Conservation (phyloP, 2,329 filamentous ascomycete genomes). For the Trichoderma endophyticum region DNA sequence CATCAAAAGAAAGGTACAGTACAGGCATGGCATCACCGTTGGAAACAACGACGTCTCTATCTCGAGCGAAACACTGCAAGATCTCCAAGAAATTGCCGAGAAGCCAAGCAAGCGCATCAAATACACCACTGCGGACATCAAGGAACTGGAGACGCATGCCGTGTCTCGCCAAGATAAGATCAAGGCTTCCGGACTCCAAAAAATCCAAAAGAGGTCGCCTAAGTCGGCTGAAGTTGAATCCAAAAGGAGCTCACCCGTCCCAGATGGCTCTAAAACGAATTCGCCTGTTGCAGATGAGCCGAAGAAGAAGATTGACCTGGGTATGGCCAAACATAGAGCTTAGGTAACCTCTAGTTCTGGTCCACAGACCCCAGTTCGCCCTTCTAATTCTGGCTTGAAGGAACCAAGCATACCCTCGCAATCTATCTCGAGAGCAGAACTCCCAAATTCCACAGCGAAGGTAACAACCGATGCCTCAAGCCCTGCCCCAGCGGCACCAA, state of each 20-base stretch:
- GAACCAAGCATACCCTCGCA: neutral
- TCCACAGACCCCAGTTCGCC: neutral
- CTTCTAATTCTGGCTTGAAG: neutral
- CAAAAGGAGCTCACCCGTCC: neutral
- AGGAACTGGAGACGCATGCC: constrained; percentile 6
- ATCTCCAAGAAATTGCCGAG: constrained; percentile 6
- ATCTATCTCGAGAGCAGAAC: neutral
- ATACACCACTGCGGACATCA: constrained; percentile 19
- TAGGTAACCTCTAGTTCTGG: neutral
- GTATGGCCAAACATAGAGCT: neutral
- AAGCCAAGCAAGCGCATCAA: constrained; percentile 18
- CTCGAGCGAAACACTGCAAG: constrained; percentile 9
- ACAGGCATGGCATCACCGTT: neutral
- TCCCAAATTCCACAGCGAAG: neutral
- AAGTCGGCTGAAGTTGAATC: neutral
- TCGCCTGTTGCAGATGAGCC: neutral
- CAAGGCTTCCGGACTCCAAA: constrained; percentile 1
- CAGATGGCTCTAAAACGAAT: neutral
- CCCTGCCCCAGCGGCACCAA: neutral
- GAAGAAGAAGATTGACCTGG: neutral
- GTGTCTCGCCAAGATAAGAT: constrained; percentile 2
- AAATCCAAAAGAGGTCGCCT: neutral
- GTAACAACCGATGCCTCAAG: neutral
- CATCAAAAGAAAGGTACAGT: constrained; percentile 25
- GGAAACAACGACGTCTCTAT: neutral